Evolutionary conservation across 2,329 filamentous ascomycete species (phyloP).

Genomic region (Waltergamsia citrina): DNA sequence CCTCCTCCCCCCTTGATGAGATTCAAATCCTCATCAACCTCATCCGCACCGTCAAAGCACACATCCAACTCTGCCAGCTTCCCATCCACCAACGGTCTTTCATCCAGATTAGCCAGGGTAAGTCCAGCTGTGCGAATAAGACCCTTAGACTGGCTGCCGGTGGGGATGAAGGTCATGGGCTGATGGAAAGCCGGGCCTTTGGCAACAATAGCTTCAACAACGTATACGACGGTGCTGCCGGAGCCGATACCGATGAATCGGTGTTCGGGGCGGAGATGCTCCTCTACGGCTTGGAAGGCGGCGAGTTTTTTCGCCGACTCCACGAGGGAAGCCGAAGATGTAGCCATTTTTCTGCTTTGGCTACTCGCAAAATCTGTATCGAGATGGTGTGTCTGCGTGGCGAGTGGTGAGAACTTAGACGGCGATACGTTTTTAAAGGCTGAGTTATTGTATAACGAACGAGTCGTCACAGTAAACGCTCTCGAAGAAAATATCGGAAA

Average conservation of each 20-base stretch:
- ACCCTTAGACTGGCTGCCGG: constrained; percentile 82
- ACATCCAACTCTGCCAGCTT: constrained; percentile 60
- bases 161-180: constrained; percentile 79
- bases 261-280: constrained; percentile 56
- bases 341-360: too few species aligned
- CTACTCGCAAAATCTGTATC: too few species aligned
- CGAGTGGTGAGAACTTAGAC: too few species aligned
- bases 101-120: constrained; percentile 67
- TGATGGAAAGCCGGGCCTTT: constrained; percentile 44
- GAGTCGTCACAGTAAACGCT: too few species aligned
- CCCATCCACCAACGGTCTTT: constrained; percentile 44
- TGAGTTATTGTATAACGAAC: too few species aligned
- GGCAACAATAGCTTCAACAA: constrained; percentile 69
- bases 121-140: constrained; percentile 75
- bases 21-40: constrained; percentile 90
- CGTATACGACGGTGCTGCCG: constrained; percentile 74
- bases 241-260: constrained; percentile 71
- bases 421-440: too few species aligned
- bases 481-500: too few species aligned
- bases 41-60: constrained; percentile 92
- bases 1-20: constrained; percentile 97
- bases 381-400: too few species aligned
- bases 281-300: constrained; percentile 62
- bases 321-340: constrained; percentile 34
- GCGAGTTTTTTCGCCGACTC: constrained; percentile 69